Conservation (phyloP, 169 alveolate genomes). For the Besnoitia besnoiti region DNA sequence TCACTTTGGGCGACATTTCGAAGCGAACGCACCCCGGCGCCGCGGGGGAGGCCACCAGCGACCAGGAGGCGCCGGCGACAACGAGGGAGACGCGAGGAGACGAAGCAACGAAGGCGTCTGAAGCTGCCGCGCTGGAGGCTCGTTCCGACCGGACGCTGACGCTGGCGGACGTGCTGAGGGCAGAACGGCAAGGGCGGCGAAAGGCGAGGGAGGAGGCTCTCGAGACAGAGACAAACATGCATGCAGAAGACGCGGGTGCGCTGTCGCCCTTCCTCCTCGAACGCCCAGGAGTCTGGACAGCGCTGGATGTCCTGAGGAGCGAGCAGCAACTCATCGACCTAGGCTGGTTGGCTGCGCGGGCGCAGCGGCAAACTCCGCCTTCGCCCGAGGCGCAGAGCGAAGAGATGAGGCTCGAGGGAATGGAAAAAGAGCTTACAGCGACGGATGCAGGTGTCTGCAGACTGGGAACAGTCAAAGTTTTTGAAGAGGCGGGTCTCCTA, state of each 20-base stretch:
- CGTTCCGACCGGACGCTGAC: neutral
- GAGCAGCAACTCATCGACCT: slow-evolving; percentile 14
- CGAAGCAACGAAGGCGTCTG: neutral
- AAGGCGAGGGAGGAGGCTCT: neutral
- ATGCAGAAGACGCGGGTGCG: neutral
- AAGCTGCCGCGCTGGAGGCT: no score
- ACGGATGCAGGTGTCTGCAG: neutral
- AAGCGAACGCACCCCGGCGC: neutral
- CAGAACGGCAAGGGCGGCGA: neutral
- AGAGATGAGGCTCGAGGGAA: neutral
- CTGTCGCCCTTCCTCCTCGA: neutral
- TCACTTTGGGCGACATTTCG: neutral
- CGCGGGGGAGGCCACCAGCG: neutral
- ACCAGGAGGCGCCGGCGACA: neutral
- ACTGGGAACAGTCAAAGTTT: neutral
- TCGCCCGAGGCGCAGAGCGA: neutral
- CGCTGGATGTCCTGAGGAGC: slow-evolving; percentile 18
- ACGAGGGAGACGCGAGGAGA: neutral
- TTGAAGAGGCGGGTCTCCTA: neutral
- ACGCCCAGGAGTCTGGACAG: neutral
- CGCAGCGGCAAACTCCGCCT: neutral
- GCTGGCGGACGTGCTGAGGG: neutral
- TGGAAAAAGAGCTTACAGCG: neutral
- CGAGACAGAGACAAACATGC: neutral
- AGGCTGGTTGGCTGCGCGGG: neutral